Percentiles rank a stretch among this genome's conserved stretches.
Conservation (phyloP, 169 alveolate species). For the Cryptosporidium viatorum region DNA sequence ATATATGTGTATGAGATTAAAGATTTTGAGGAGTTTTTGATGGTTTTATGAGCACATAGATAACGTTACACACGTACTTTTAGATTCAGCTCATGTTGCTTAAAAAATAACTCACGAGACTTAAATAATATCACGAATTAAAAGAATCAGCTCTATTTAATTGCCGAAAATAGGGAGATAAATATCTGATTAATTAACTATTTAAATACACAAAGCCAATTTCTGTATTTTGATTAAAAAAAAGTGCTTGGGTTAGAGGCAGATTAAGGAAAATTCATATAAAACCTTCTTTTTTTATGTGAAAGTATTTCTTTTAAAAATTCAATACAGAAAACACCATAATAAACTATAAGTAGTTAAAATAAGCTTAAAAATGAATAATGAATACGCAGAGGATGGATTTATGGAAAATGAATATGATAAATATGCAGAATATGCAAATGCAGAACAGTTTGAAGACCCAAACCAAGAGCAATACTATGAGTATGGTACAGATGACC, state of each 20-base stretch:
- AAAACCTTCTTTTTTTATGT: neutral
- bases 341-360: neutral
- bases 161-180: neutral
- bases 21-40: neutral
- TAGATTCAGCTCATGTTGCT: neutral
- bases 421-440: neutral
- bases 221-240: neutral
- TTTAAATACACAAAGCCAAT: neutral
- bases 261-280: neutral
- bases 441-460: neutral
- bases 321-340: neutral
- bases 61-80: too few species aligned
- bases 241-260: constrained; percentile 10
- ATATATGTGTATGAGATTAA: neutral
- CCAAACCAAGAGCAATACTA: constrained; percentile 5
- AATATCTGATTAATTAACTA: neutral
- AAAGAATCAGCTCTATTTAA: neutral
- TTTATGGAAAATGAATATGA: constrained; percentile 1
- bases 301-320: neutral
- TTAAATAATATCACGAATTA: neutral
- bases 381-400: constrained; percentile 8
- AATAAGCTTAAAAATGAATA: neutral
- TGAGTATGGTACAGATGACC: neutral
- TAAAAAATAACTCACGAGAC: neutral
- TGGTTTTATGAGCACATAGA: too few species aligned